Percentiles rank a stretch among this genome's conserved stretches.
These are phyloP conservation scores for Irpex sp. DNA, from an alignment of 1,284 basidiomycete genomes.

Conservation along the genomic window DNA sequence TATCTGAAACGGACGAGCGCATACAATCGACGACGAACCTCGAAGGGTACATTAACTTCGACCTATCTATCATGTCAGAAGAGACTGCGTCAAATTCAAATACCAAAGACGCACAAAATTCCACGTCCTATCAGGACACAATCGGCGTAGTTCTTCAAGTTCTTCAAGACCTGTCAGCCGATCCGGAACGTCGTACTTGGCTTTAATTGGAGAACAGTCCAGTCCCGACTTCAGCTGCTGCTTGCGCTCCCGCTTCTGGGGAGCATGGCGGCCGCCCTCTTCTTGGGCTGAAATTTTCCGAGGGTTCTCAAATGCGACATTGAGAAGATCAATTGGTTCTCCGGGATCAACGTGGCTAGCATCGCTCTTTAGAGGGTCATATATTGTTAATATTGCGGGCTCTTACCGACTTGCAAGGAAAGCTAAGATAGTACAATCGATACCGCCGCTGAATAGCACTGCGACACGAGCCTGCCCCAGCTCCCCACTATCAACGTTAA, in stretches of 20 bases:
- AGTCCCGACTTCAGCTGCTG: conserved; percentile 23
- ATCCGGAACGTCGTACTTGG: conserved; percentile 78
- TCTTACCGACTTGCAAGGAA: conserved; percentile 72
- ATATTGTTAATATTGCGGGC: background rate
- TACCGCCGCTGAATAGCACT: conserved; percentile 93
- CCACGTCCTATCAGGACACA: conserved; percentile 80
- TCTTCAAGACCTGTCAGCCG: conserved; percentile 79
- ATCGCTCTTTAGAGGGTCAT: no score
- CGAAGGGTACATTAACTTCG: conserved; percentile 81
- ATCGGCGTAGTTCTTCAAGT: conserved; percentile 65
- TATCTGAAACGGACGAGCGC: conserved; percentile 3
- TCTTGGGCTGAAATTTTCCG: conserved; percentile 53
- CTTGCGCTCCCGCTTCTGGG: conserved; percentile 39
- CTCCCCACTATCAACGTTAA: conserved; percentile 11
- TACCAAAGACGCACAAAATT: conserved; percentile 62
- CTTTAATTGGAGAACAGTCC: conserved; percentile 22
- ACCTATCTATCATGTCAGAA: conserved; percentile 41
- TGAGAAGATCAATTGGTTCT: conserved; percentile 91
- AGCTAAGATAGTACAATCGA: conserved; percentile 88
- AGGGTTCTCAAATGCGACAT: conserved; percentile 96
- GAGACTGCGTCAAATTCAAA: background rate
- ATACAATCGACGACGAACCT: conserved; percentile 38
- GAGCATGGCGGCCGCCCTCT: conserved; percentile 43
- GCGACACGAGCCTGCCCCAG: conserved; percentile 62
- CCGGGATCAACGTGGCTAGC: conserved; percentile 62